A percentile compares a stretch with the other conserved stretches of the same genome.
Evolutionary conservation across 2,329 filamentous ascomycete species (phyloP).

Genomic region (Alternaria metachromatica): DNA sequence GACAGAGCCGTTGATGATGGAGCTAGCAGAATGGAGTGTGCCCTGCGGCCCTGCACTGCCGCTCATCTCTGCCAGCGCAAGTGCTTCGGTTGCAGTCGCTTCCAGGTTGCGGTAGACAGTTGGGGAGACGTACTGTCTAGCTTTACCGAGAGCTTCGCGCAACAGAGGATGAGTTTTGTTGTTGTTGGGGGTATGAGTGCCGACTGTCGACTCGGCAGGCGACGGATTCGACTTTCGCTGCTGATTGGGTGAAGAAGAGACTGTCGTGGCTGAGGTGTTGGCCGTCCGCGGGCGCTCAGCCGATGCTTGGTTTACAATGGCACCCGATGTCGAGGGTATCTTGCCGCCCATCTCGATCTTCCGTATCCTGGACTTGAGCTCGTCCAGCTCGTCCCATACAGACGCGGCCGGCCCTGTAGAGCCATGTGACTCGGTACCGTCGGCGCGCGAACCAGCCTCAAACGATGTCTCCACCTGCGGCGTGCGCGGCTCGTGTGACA

Average conservation of each 20-base stretch:
- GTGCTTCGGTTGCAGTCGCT: constrained; percentile 78
- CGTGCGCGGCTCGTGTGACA: constrained; percentile 36
- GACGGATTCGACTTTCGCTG: constrained; percentile 60
- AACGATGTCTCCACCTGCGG: constrained; percentile 34
- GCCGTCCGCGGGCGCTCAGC: constrained; percentile 88
- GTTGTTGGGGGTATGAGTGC: constrained; percentile 56
- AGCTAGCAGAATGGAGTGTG: constrained; percentile 67
- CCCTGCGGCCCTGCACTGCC: constrained; percentile 71
- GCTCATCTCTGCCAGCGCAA: constrained; percentile 79
- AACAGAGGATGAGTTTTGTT: constrained; percentile 77
- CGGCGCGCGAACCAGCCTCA: constrained; percentile 40
- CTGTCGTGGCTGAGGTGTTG: constrained; percentile 86
- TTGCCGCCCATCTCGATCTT: constrained; percentile 90
- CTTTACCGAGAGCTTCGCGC: constrained; percentile 80
- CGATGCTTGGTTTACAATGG: constrained; percentile 68
- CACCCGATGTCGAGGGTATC: constrained; percentile 79
- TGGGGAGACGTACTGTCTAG: constrained; percentile 70
- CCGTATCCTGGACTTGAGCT: constrained; percentile 90
- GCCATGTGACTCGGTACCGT: constrained; percentile 77
- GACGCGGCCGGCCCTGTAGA: constrained; percentile 91
- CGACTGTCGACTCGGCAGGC: constrained; percentile 52
- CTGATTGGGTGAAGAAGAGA: constrained; percentile 87
- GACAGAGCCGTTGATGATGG: constrained; percentile 65
- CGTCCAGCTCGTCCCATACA: constrained; percentile 97
- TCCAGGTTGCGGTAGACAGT: constrained; percentile 83